phyloP scores from a whole-genome alignment of 176 grass and related monocot genomes.

The Bonia amplexicaulis region DNA sequence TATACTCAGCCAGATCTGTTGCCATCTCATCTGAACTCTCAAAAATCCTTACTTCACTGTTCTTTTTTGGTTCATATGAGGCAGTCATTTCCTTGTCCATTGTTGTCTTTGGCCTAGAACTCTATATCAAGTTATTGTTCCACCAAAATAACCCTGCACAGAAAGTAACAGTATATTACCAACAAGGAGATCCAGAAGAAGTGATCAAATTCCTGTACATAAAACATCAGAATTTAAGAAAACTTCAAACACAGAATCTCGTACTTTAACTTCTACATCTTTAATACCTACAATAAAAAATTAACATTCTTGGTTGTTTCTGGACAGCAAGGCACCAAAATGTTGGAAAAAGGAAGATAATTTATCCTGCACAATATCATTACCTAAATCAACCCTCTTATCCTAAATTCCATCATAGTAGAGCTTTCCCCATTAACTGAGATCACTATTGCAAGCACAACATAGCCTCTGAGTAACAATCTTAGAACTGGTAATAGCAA shows the following conservation, averaged over 20 bases:
- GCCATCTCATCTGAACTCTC: slow-evolving; percentile 75
- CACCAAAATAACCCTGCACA: slow-evolving; percentile 39
- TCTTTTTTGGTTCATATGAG: slow-evolving; percentile 50
- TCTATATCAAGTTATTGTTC: slow-evolving; percentile 23
- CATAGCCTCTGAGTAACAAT: neutral
- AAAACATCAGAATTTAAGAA: slow-evolving; percentile 22
- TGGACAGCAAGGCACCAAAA: neutral
- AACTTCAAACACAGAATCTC: slow-evolving; percentile 13
- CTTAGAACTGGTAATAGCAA: neutral
- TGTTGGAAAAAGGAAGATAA: neutral
- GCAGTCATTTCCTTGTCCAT: slow-evolving; percentile 53
- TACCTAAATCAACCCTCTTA: neutral
- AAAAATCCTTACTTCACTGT: slow-evolving; percentile 76
- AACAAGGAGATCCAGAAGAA: slow-evolving; percentile 13
- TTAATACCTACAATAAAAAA: neutral
- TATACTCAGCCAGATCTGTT: slow-evolving; percentile 84
- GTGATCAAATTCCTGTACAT: neutral
- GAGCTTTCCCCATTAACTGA: neutral
- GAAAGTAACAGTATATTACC: slow-evolving; percentile 25
- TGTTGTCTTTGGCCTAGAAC: slow-evolving; percentile 7
- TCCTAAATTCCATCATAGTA: slow-evolving; percentile 10
- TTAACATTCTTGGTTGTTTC: neutral
- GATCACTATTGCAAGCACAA: neutral
- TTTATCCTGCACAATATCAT: neutral
- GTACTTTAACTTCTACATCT: neutral